Evolutionary conservation across 2,329 filamentous ascomycete genomes (phyloP).

Genomic region (Elsinoe batatas): DNA sequence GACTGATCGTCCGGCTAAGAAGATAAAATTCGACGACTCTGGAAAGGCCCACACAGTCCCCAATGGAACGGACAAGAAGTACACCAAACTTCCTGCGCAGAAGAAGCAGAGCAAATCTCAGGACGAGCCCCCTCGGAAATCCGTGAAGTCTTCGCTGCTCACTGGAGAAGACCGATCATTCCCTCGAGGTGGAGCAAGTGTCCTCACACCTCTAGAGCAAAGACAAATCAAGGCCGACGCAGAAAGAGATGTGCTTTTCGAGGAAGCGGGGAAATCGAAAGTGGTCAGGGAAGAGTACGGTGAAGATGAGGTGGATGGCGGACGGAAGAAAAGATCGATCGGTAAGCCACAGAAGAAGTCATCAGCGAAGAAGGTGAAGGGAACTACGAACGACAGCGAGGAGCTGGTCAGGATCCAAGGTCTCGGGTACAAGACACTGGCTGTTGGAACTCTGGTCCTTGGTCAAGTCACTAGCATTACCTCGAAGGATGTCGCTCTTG

Average conservation of each 20-base stretch:
- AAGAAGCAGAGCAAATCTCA: constrained; percentile 17
- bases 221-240: constrained; percentile 95
- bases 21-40: constrained; percentile 22
- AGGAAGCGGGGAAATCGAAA: constrained; percentile 57
- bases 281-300: constrained; percentile 40
- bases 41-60: constrained; percentile 22
- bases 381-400: constrained; percentile 32
- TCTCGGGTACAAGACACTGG: constrained; percentile 67
- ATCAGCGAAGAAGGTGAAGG: constrained; percentile 33
- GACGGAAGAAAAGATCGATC: constrained; percentile 29
- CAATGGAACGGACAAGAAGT: constrained; percentile 20
- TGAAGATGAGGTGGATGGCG: constrained; percentile 28
- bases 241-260: constrained; percentile 81
- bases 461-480: constrained; percentile 79
- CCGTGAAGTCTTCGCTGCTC: constrained; percentile 36
- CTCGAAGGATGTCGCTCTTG: constrained; percentile 64
- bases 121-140: constrained; percentile 21
- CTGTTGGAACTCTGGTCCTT: constrained; percentile 76
- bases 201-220: constrained; percentile 85
- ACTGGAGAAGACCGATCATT: constrained; percentile 81
- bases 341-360: constrained; percentile 46
- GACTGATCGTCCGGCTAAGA: constrained; percentile 28
- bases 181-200: constrained; percentile 80
- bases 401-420: constrained; percentile 63
- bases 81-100: constrained; percentile 13